phyloP scores from a whole-genome alignment of 2,329 filamentous ascomycete species.

The Fusarium torulosum region DNA sequence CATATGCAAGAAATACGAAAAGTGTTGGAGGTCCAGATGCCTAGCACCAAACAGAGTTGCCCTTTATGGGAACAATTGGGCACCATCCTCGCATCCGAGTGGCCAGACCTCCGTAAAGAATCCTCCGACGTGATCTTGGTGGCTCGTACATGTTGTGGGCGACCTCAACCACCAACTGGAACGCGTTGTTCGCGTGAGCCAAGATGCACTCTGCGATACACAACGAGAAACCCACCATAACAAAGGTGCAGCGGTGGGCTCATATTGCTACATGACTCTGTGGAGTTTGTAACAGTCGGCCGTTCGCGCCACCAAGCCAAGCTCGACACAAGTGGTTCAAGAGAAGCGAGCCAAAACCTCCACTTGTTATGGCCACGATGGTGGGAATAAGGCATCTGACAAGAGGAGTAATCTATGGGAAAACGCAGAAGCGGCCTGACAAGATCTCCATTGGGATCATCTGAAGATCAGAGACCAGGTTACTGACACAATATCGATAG shows the following conservation, averaged over 20 bases:
- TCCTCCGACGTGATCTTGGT: conserved; percentile 31
- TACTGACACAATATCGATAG: conserved; percentile 17
- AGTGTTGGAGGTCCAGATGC: conserved; percentile 29
- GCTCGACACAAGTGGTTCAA: conserved; percentile 28
- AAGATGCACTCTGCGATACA: conserved; percentile 31
- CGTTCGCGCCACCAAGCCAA: conserved; percentile 41
- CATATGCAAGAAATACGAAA: conserved; percentile 44
- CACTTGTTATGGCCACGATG: conserved; percentile 13
- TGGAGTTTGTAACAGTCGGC: conserved; percentile 28
- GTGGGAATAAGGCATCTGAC: conserved; percentile 16
- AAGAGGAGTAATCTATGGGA: not conserved
- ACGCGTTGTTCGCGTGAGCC: conserved; percentile 28
- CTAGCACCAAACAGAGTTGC: conserved; percentile 36
- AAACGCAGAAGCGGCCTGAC: not conserved
- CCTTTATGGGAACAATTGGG: conserved; percentile 36
- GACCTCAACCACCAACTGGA: conserved; percentile 40
- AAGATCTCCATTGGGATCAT: conserved; percentile 33
- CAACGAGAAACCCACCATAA: conserved; percentile 31
- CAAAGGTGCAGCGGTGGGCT: conserved; percentile 35
- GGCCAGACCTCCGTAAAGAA: conserved; percentile 18
- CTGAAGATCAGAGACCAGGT: conserved; percentile 24
- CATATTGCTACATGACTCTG: conserved; percentile 29
- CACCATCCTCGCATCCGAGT: conserved; percentile 39
- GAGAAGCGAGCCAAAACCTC: conserved; percentile 15
- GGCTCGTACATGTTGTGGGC: conserved; percentile 37